Evolutionary conservation across 2,329 filamentous ascomycete genomes (phyloP), one percentile per base, ranked within the genome.

Genomic region (Aureobasidium zeae): DNA sequence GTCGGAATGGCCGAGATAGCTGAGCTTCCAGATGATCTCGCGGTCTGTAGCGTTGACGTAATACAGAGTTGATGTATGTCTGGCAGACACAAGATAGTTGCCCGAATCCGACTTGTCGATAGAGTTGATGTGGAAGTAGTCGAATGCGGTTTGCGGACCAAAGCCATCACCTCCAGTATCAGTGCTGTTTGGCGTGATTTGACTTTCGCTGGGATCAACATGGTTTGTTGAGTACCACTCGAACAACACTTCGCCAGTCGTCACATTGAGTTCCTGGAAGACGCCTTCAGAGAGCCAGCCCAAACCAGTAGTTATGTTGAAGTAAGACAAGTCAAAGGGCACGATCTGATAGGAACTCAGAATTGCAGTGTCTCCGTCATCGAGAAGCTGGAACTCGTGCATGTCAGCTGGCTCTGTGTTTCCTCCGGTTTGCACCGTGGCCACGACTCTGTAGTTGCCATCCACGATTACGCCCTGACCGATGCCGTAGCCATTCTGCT

Each of bases 181-280:
- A 25, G 52, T 53, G 19, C 58, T 57, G 25, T 58, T 57, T 6
- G 65, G 62, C 37, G 53, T 54, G 32, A 67, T 65, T 19, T 48
- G 38, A n/a, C 48, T 53, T 63, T 67, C 66, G 29, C 63, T 59
- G 1, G 68, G 69, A 13, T 62, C 57, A 15, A 74, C 61, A 53
- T 75, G 68, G 32, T 75, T 70, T 2, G 74, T 56, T 48, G 67
- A 70, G 30, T 61, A 64, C 74, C 73, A 77, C 48, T 76, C 72
- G 48, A 76, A 77, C 10, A 76, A 51, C 2, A 77, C 56, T 20
- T 70, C 59, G 3, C 72, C 71, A 4, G 68, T 72, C 20, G 65
- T 58, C 22, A 72, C 68, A 46, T 74, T 63, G 26, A 73, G 47
- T 21, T 53, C 53, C 26, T 55, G 53, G 32, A 55, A 55, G 12